Percentiles rank a stretch among this genome's conserved stretches.
These are phyloP conservation scores for Chrysanthemum makinoi DNA, from an alignment of 129 eudicot species.

Conservation along the genomic window DNA sequence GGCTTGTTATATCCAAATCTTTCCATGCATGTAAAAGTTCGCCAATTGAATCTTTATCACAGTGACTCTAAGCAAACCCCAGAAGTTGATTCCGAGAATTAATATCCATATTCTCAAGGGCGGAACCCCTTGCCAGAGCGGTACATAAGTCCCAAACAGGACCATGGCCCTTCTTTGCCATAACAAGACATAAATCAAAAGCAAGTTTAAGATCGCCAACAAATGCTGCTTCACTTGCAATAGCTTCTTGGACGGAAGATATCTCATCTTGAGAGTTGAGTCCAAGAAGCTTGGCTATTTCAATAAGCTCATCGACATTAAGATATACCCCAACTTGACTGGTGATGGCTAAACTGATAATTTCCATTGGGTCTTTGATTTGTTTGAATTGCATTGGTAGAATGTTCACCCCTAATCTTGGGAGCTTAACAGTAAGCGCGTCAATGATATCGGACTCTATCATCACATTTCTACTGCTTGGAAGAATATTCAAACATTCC, in stretches of 20 bases:
- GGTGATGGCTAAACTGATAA: conserved; percentile 75
- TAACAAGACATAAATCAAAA: conserved; percentile 78
- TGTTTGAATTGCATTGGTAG: conserved; percentile 87
- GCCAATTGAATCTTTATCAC: conserved; percentile 93
- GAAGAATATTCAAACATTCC: conserved; percentile 84
- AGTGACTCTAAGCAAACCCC: conserved; percentile 92
- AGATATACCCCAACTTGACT: conserved; percentile 82
- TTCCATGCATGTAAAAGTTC: conserved; percentile 90
- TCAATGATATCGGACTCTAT: conserved; percentile 80
- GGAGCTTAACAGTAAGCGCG: conserved; percentile 82
- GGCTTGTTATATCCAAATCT: conserved; percentile 80
- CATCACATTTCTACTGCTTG: conserved; percentile 75
- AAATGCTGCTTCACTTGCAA: conserved; percentile 98
- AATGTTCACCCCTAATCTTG: conserved; percentile 83
- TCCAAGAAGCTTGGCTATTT: conserved; percentile 89
- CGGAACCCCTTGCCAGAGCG: conserved; percentile 94
- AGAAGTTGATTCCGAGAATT: conserved; percentile 80
- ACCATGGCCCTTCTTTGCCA: conserved; percentile 93
- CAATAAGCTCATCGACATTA: conserved; percentile 81
- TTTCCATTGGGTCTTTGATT: conserved; percentile 96
- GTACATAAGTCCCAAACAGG: conserved; percentile 94
- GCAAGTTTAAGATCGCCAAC: conserved; percentile 96
- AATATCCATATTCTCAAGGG: conserved; percentile 74
- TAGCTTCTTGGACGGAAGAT: conserved; percentile 91
- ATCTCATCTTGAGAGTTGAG: conserved; percentile 86